Conservation (phyloP, 1,284 basidiomycete species). For the Leccinum huronense region DNA sequence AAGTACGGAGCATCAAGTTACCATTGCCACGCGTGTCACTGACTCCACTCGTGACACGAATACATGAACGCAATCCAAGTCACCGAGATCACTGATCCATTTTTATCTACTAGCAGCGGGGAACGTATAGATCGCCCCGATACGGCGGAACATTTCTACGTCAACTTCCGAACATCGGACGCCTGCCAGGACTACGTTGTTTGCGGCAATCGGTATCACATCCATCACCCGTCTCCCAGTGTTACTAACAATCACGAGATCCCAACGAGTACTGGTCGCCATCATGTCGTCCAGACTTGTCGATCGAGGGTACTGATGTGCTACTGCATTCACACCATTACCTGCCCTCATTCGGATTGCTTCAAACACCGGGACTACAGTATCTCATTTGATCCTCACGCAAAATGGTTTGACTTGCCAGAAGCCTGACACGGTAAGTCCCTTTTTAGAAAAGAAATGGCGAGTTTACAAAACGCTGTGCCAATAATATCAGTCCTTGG, state of each 20-base stretch:
- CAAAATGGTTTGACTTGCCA: neutral
- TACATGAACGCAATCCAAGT: neutral
- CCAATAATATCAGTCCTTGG: too few relatives aligned
- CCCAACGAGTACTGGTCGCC: neutral
- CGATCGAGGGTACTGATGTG: neutral
- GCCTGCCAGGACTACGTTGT: neutral
- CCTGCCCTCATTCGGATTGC: neutral
- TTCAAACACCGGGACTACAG: neutral
- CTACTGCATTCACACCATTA: neutral
- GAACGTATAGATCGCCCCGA: neutral
- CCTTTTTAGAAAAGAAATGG: too few relatives aligned
- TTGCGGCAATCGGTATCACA: neutral
- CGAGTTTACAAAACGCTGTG: too few relatives aligned
- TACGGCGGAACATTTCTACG: neutral
- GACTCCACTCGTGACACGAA: neutral
- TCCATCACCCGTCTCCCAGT: neutral
- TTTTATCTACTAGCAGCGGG: neutral
- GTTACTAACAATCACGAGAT: neutral
- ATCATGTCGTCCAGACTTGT: neutral
- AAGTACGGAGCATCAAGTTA: neutral
- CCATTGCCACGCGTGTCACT: neutral
- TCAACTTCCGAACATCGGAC: neutral
- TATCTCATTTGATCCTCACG: neutral
- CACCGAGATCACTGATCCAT: neutral
- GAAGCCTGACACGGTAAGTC: too few relatives aligned